A percentile compares a stretch with the other conserved stretches of the same genome.
These are phyloP conservation scores for Trametes sp. DNA, from an alignment of 1,284 basidiomycete species.

Conservation along the genomic window DNA sequence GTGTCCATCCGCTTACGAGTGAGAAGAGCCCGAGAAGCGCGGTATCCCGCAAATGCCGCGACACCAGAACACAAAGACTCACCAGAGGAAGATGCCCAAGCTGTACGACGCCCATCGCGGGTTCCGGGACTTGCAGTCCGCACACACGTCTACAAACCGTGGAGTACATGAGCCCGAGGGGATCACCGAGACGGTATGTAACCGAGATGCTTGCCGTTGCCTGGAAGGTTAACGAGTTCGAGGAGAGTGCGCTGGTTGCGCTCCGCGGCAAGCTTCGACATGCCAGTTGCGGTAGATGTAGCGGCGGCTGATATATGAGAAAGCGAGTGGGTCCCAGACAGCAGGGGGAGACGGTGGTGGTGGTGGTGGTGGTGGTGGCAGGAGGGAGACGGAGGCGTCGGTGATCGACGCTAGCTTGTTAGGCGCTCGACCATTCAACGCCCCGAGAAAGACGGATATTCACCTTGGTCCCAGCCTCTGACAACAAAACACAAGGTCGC, in stretches of 20 bases:
- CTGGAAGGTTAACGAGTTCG: constrained; percentile 72
- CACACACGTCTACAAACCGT: constrained; percentile 70
- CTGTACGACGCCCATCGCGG: constrained; percentile 88
- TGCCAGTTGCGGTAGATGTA: too few relatives aligned
- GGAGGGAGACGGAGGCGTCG: too few relatives aligned
- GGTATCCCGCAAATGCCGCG: neutral
- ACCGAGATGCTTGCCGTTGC: constrained; percentile 66
- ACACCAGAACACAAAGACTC: constrained; percentile 32
- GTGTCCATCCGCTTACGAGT: neutral
- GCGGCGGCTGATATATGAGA: too few relatives aligned
- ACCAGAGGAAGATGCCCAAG: constrained; percentile 86
- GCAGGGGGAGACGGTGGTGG: too few relatives aligned
- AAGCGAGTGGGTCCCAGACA: too few relatives aligned
- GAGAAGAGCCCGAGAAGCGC: neutral
- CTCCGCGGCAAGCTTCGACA: constrained; percentile 65
- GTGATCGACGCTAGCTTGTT: too few relatives aligned
- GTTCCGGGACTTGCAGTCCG: constrained; percentile 80
- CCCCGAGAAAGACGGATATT: too few relatives aligned
- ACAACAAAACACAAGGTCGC: too few relatives aligned
- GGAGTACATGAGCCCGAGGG: constrained; percentile 14
- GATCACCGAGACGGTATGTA: constrained; percentile 27
- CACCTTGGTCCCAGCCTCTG: too few relatives aligned
- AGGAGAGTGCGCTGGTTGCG: constrained; percentile 72
- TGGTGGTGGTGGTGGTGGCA: too few relatives aligned
- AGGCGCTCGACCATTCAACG: too few relatives aligned